A percentile compares a stretch with the other conserved stretches of the same genome.
Conservation (phyloP, 73 alveolate species). For the Paramecium biaurelia region DNA sequence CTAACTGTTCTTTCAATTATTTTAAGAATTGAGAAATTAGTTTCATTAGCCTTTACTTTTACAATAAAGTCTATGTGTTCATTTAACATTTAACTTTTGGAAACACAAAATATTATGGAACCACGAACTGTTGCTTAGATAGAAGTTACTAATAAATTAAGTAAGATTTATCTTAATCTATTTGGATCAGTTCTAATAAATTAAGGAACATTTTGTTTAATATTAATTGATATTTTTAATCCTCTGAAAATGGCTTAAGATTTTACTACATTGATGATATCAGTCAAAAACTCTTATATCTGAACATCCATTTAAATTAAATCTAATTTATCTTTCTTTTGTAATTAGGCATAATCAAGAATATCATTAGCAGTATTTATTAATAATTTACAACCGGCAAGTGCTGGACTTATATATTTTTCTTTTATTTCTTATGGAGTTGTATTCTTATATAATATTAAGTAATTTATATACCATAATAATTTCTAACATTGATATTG, state of each 20-base stretch:
- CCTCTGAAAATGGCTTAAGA: slow-evolving; percentile 28
- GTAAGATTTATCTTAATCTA: slow-evolving; percentile 20
- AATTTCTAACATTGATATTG: slow-evolving; percentile 12
- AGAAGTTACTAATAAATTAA: neutral
- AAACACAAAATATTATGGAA: neutral
- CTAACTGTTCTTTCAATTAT: neutral
- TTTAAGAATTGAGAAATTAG: neutral
- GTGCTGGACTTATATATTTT: neutral
- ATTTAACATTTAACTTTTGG: neutral
- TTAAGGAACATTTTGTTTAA: slow-evolving; percentile 11
- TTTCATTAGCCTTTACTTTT: neutral
- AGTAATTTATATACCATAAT: neutral
- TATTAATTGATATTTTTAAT: neutral
- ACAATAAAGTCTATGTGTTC: neutral
- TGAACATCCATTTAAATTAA: neutral
- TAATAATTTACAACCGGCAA: slow-evolving; percentile 23
- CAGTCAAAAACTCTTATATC: neutral
- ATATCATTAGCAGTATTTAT: slow-evolving; percentile 23
- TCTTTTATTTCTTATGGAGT: neutral
- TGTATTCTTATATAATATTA: neutral
- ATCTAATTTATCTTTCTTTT: neutral
- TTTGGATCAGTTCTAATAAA: slow-evolving; percentile 43
- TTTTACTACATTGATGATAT: neutral
- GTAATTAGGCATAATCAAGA: neutral
- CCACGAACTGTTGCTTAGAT: slow-evolving; percentile 26